A percentile compares a stretch with the other conserved stretches of the same genome.
phyloP scores from a whole-genome alignment of 345 rosid species.

The Arabidopsis suecica region DNA sequence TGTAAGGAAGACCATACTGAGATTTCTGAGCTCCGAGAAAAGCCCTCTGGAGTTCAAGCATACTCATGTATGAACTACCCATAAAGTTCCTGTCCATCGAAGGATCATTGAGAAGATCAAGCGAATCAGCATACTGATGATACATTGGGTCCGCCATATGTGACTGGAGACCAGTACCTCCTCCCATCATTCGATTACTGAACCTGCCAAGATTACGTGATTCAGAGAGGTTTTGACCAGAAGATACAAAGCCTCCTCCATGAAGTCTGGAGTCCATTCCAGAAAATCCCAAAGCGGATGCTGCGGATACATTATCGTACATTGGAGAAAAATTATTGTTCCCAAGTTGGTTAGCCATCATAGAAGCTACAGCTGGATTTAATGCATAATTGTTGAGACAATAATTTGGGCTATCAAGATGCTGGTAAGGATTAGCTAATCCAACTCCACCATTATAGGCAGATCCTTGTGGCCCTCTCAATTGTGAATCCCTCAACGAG shows the following conservation, averaged over 20 bases:
- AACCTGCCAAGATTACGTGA: slow-evolving; percentile 53
- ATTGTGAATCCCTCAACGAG: slow-evolving; percentile 52
- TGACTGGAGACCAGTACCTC: slow-evolving; percentile 55
- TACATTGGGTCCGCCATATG: slow-evolving; percentile 68
- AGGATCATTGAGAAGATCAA: slow-evolving; percentile 59
- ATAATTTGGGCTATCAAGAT: slow-evolving; percentile 57
- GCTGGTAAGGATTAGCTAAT: slow-evolving; percentile 55
- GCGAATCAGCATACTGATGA: slow-evolving; percentile 64
- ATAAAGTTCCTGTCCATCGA: slow-evolving; percentile 54
- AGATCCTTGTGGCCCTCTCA: slow-evolving; percentile 71
- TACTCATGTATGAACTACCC: slow-evolving; percentile 48
- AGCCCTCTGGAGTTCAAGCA: slow-evolving; percentile 69
- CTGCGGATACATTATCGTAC: slow-evolving; percentile 74
- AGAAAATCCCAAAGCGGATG: slow-evolving; percentile 59
- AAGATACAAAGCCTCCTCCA: slow-evolving; percentile 57
- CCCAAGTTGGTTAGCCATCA: slow-evolving; percentile 73
- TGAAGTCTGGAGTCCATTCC: slow-evolving; percentile 72
- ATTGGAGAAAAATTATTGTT: slow-evolving; percentile 61
- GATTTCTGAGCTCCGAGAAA: slow-evolving; percentile 74
- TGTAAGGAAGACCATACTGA: slow-evolving; percentile 58
- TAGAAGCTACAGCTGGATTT: slow-evolving; percentile 63
- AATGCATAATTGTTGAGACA: slow-evolving; percentile 58
- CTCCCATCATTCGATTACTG: slow-evolving; percentile 55
- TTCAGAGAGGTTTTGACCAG: slow-evolving; percentile 59
- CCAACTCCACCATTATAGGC: slow-evolving; percentile 55